Evolutionary conservation across 768 basidiomycete species (phyloP).

Genomic region (Xerocomellus chrysenteron): DNA sequence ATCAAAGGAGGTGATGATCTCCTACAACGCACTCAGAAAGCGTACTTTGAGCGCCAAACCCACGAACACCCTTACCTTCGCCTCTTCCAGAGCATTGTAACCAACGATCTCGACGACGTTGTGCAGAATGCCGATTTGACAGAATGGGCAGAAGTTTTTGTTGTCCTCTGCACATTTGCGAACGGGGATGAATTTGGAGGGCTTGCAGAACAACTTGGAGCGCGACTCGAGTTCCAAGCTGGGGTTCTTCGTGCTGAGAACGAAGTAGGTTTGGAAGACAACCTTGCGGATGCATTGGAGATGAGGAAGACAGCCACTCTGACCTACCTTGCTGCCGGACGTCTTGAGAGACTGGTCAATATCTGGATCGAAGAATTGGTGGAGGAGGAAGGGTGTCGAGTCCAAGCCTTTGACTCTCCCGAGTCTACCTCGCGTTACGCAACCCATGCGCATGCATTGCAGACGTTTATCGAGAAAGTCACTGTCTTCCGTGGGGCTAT

Average conservation of each 20-base stretch:
- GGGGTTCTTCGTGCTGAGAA: constrained; percentile 54
- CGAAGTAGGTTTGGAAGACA: constrained; percentile 41
- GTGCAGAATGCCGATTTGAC: constrained; percentile 94
- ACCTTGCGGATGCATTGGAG: constrained; percentile 35
- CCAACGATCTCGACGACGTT: constrained; percentile 87
- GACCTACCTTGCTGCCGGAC: constrained; percentile 89
- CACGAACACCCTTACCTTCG: constrained; percentile 82
- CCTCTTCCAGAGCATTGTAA: constrained; percentile 91
- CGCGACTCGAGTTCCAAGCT: constrained; percentile 85
- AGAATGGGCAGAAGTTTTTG: constrained; percentile 97
- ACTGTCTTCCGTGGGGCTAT: constrained; percentile 90
- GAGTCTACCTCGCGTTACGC: constrained; percentile 62
- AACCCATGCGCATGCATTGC: constrained; percentile 81
- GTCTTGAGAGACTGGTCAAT: constrained; percentile 80
- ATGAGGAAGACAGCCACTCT: constrained; percentile 86
- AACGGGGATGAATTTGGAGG: constrained; percentile 77
- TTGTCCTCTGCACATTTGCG: constrained; percentile 94
- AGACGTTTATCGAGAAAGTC: constrained; percentile 95
- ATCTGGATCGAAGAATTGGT: constrained; percentile 91
- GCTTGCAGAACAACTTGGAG: constrained; percentile 91
- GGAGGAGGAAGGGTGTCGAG: constrained; percentile 72
- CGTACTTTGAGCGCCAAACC: constrained; percentile 86
- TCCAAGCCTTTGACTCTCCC: constrained; percentile 39
- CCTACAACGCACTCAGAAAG: constrained; percentile 83
- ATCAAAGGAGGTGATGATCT: constrained; percentile 89